Evolutionary conservation across 768 basidiomycete genomes (phyloP), one percentile per base, ranked within the genome.

Genomic region (Podaxis carcinomalis): DNA sequence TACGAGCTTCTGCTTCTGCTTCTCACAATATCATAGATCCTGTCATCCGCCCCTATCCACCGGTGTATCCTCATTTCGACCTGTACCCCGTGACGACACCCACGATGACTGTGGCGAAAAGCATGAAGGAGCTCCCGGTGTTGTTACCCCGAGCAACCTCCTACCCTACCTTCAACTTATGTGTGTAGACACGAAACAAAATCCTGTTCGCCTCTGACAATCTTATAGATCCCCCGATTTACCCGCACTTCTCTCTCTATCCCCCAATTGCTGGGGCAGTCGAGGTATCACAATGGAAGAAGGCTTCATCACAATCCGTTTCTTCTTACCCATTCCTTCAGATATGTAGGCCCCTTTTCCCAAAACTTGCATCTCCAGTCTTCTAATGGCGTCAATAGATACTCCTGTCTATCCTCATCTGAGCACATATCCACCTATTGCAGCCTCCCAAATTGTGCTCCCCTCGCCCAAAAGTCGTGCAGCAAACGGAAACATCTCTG

Each of bases 221-320:
- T 5, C 49, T 4, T 19, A 28, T 51, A 79, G 79, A 79, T 62
- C 74, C 74, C 2, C 62, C 70, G 23, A 59, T 76, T 46, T 80
- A 80, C 63, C 79, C 82, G 37, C 60, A 76, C 63, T 70, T 80
- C 54, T 67, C 73, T 56, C 68, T 78, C 42, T 81, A 77, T 64
- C 78, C 77, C 32, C 35, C 46, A 40, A 10, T 42, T 35, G 47
- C 57, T 14, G 36, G 39, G 5, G 16, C 16, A 32, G 7, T 27
- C 9, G 14, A 50, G 14, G 52, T n/a, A 21, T 10, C 19, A n/a
- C 25, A 27, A 25, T 14, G 7, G 21, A 44, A 9, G 42, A 42
- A 37, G 21, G 11, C 1, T 11, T 6, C 10, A 11, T 5, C 16
- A 42, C 16, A 2, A 10, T 3, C 7, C 27, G 13, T 14, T 23